These are phyloP conservation scores for Chondrus crispus DNA, from an alignment of 23 red algal genomes.

Conservation along the genomic window DNA sequence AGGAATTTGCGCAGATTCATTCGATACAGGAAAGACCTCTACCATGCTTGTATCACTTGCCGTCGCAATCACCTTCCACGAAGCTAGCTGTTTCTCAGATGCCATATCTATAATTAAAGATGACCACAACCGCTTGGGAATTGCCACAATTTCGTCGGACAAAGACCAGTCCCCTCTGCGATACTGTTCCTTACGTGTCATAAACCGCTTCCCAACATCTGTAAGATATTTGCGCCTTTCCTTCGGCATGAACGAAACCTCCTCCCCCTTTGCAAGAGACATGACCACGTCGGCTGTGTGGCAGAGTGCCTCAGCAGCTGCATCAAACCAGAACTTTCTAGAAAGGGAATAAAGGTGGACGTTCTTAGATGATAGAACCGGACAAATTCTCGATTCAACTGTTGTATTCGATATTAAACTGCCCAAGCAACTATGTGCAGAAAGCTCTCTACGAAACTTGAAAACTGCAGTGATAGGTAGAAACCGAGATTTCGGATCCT, in stretches of 20 bases:
- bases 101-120: conserved; percentile 3
- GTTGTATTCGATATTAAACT: neutral
- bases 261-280: neutral
- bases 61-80: neutral
- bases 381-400: neutral
- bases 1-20: neutral
- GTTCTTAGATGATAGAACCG: neutral
- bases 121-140: neutral
- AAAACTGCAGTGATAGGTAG: neutral
- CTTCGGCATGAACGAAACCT: neutral
- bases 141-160: neutral
- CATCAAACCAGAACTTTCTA: neutral
- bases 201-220: neutral
- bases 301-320: neutral
- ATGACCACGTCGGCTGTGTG: neutral
- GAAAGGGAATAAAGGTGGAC: neutral
- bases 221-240: neutral
- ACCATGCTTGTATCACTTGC: neutral
- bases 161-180: neutral
- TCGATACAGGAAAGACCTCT: neutral
- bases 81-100: neutral
- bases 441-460: neutral
- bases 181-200: neutral
- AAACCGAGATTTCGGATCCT: neutral
- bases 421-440: neutral